Evolutionary conservation across 140 eudicot genomes (phyloP).

Genomic region (Oenanthe javanica): DNA sequence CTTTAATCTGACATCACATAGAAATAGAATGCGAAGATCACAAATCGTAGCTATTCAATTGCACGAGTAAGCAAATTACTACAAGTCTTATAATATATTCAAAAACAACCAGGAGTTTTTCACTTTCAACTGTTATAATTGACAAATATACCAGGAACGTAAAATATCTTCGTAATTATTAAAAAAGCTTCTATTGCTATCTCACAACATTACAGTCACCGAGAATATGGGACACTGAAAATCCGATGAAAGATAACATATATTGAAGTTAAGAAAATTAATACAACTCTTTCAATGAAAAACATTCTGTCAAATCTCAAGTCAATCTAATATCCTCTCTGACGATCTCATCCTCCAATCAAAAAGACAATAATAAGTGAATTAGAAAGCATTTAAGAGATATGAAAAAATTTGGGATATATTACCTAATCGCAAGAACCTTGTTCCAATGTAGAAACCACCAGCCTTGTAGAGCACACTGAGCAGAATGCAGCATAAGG

Average conservation of each 20-base stretch:
- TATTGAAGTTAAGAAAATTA: slow-evolving; percentile 18
- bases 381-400: background rate
- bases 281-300: slow-evolving; percentile 30
- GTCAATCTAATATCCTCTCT: slow-evolving; percentile 41
- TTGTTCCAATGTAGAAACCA: slow-evolving; percentile 37
- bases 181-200: slow-evolving; percentile 15
- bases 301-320: slow-evolving; percentile 40
- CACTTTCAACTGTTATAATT: slow-evolving; percentile 13
- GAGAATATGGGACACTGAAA: slow-evolving; percentile 23
- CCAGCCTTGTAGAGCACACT: slow-evolving; percentile 21
- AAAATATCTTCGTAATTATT: background rate
- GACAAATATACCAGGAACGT: slow-evolving; percentile 4
- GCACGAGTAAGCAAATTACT: background rate
- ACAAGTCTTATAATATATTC: slow-evolving; percentile 11
- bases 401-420: slow-evolving; percentile 24
- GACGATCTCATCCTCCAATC: slow-evolving; percentile 26
- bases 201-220: slow-evolving; percentile 16
- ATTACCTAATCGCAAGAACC: slow-evolving; percentile 65
- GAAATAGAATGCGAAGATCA: background rate
- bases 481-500: background rate
- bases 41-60: background rate
- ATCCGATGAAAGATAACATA: slow-evolving; percentile 21
- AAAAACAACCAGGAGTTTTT: slow-evolving; percentile 1
- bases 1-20: background rate
- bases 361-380: slow-evolving; percentile 18